Evolutionary conservation across 495 filamentous ascomycete species (phyloP).

Genomic region (Penicillium soppii): DNA sequence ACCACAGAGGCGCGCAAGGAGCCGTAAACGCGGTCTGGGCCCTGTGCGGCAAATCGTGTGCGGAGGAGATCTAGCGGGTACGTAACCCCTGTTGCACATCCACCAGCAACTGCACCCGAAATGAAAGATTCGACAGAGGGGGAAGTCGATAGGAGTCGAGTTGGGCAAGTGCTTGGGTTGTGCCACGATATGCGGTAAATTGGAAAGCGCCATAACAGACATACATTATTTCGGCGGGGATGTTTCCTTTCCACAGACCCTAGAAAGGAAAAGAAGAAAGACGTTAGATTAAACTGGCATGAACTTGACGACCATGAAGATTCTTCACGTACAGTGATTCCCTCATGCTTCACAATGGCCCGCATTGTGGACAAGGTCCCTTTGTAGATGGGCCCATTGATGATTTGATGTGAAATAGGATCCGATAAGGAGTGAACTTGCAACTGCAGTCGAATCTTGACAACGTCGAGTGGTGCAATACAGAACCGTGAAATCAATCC

Average conservation of each 20-base stretch:
- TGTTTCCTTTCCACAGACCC: constrained; percentile 97
- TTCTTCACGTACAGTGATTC: constrained; percentile 59
- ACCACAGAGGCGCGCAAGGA: constrained; percentile 63
- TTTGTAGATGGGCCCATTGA: constrained; percentile 68
- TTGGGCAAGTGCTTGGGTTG: constrained; percentile 59
- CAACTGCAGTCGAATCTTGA: constrained; percentile 95
- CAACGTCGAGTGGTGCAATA: constrained; percentile 88
- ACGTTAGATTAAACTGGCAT: background rate
- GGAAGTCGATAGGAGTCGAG: constrained; percentile 49
- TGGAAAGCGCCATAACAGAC: constrained; percentile 83
- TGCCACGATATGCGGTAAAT: constrained; percentile 84
- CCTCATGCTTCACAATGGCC: constrained; percentile 74
- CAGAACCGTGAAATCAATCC: constrained; percentile 93
- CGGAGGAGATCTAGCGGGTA: constrained; percentile 94
- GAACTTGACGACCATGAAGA: background rate
- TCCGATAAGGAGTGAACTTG: constrained; percentile 79
- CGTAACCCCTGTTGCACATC: constrained; percentile 74
- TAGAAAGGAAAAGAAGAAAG: constrained; percentile 11
- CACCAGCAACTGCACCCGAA: constrained; percentile 77
- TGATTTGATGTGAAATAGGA: constrained; percentile 51
- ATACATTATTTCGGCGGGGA: constrained; percentile 93
- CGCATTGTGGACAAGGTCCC: constrained; percentile 77
- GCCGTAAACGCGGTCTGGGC: constrained; percentile 74
- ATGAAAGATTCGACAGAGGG: constrained; percentile 71
- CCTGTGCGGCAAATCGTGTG: constrained; percentile 94